These are phyloP conservation scores for Cryptosporidium ryanae DNA, from an alignment of 169 alveolate species.

Conservation along the genomic window DNA sequence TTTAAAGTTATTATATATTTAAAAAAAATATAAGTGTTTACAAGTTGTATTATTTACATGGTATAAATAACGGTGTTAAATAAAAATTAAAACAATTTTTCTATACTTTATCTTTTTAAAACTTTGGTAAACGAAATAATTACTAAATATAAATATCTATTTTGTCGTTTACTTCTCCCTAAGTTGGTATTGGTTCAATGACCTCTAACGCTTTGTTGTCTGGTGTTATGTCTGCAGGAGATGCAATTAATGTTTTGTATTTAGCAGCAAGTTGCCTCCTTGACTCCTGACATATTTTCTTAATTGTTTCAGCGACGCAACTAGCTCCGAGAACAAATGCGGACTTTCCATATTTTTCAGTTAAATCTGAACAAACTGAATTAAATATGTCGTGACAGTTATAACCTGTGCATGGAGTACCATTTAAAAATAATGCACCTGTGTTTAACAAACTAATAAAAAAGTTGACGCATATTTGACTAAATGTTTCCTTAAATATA, in stretches of 20 bases:
- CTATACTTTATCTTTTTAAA: too few species aligned
- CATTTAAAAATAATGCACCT: conserved; percentile 4
- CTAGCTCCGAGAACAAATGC: conserved; percentile 19
- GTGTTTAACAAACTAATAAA: conserved; percentile 17
- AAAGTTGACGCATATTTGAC: conserved; percentile 32
- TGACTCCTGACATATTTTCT: conserved; percentile 60
- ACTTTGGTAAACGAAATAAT: too few species aligned
- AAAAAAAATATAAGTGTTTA: conserved; percentile 7
- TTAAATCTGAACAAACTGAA: background rate
- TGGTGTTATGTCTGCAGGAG: conserved; percentile 62
- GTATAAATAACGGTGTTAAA: too few species aligned
- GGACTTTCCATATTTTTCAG: conserved; percentile 16
- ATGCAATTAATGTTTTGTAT: conserved; percentile 4
- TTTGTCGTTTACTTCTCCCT: too few species aligned
- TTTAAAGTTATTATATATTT: conserved; percentile 27
- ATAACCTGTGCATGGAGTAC: conserved; percentile 6
- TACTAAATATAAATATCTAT: too few species aligned
- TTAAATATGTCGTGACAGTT: conserved; percentile 45
- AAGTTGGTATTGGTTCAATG: conserved; percentile 44
- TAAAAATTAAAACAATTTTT: too few species aligned
- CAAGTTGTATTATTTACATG: too few species aligned
- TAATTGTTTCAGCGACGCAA: background rate
- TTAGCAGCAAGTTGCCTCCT: conserved; percentile 40
- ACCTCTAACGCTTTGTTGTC: conserved; percentile 32
- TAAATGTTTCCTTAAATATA: conserved; percentile 30